Base-by-base conservation (phyloP, 768 basidiomycete species). In the Boletellus sp. region DNA sequence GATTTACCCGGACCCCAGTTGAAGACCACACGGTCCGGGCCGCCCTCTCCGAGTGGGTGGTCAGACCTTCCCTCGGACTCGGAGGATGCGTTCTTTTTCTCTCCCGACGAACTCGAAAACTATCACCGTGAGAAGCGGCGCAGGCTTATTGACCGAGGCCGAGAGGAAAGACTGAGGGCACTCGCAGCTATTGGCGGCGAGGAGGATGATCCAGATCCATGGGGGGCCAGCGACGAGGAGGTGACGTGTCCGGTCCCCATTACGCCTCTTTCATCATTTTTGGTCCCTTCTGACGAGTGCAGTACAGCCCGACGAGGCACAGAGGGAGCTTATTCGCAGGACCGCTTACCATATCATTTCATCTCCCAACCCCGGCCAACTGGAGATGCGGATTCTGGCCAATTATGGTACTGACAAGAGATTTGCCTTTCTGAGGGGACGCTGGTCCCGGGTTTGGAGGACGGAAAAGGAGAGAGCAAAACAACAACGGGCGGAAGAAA, bases 331-430 rank as follows among this genome's bases (percentile, higher is more conserved):
- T 11, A 93, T 96, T 83, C 68, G 71, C 11, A 79, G 84, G 45
- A 94, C 92, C 0, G 88, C 88, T 0, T 55, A 63, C 12, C 87
- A 91, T 52, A 68, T 94, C 28, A 61, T 77, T 22, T 68, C 80
- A 7, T 87, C 91, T 1, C 81, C 85, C 2, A 92, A 94, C 59
- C 79, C 89, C 15, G 80, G 84, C 0, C 83, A 92, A 54, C 75
- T 95, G 20, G 91, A 94, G 65, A 83, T 93, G 77, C 80, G 92
- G 6, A 93, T 96, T 58, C 72, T 95, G 15, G 85, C 93, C 10
- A 92, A 95, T 57, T 80, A 94, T 60, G 86, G 90, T 0, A 70
- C 74, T 12, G 91, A 95, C 63, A 71, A 73, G 39, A 78, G 88
- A 6, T 94, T 96, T 61, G 80, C 84, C 1, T 94, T 94, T 65